phyloP scores from a whole-genome alignment of 2,329 filamentous ascomycete species.

The Colletotrichum paranaense region DNA sequence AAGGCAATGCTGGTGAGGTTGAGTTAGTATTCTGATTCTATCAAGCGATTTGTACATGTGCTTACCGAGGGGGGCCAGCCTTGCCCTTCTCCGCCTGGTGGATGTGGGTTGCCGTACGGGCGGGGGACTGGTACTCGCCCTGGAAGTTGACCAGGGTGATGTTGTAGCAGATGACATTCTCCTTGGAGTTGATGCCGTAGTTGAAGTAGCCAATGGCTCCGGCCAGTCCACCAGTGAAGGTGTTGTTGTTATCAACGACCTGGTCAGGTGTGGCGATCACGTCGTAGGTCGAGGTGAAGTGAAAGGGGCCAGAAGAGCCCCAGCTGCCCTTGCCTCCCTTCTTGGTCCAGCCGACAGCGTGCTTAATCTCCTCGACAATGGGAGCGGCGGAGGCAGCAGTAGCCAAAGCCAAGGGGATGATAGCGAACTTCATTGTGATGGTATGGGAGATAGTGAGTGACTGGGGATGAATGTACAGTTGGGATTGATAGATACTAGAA shows the following conservation, averaged over 20 bases:
- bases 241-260: conserved; percentile 56
- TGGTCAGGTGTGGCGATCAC: conserved; percentile 60
- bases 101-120: conserved; percentile 65
- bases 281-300: conserved; percentile 61
- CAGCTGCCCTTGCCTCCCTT: conserved; percentile 35
- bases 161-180: conserved; percentile 59
- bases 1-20: conserved; percentile 52
- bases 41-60: not conserved
- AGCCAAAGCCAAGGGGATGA: conserved; percentile 13
- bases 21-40: not conserved
- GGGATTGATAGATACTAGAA: not conserved
- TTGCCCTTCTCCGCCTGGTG: conserved; percentile 59
- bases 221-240: conserved; percentile 51
- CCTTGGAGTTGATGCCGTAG: conserved; percentile 62
- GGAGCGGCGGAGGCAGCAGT: conserved; percentile 16
- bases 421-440: conserved; percentile 23
- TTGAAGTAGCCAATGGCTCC: conserved; percentile 61
- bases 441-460: not conserved
- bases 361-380: conserved; percentile 2
- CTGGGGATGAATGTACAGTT: not conserved
- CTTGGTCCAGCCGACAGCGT: conserved; percentile 33
- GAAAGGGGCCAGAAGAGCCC: conserved; percentile 39
- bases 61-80: conserved; percentile 60
- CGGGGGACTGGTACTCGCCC: conserved; percentile 62
- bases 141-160: conserved; percentile 61